phyloP scores from a whole-genome alignment of 495 filamentous ascomycete genomes.

The Beverwykella pulmonaria region DNA sequence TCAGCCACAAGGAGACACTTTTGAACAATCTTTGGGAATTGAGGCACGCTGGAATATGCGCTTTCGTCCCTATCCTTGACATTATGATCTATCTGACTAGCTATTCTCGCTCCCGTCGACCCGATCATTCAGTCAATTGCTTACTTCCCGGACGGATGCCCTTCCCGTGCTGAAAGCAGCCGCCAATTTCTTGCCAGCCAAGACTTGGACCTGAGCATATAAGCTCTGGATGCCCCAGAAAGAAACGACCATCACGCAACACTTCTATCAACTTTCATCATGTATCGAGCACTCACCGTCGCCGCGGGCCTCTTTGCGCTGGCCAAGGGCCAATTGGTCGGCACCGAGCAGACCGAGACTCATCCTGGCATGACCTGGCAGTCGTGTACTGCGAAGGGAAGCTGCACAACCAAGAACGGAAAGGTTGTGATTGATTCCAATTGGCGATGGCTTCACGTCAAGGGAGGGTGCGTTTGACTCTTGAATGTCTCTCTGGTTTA shows the following conservation, averaged over 20 bases:
- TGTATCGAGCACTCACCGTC: conserved; percentile 31
- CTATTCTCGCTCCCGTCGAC: conserved; percentile 5
- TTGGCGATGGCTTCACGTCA: conserved; percentile 47
- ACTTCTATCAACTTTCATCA: conserved; percentile 10
- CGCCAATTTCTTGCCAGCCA: background rate
- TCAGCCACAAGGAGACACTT: background rate
- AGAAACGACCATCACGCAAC: conserved; percentile 8
- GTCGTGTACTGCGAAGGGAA: conserved; percentile 53
- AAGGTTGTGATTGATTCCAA: conserved; percentile 57
- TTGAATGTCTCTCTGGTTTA: background rate
- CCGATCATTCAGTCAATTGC: background rate
- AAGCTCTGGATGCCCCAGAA: background rate
- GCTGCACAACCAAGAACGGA: conserved; percentile 52
- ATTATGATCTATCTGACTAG: background rate
- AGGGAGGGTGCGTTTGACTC: conserved; percentile 27
- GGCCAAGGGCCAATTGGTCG: conserved; percentile 38
- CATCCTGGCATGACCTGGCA: conserved; percentile 57
- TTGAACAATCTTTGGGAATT: conserved; percentile 15
- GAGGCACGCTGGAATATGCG: background rate
- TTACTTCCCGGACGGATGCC: background rate
- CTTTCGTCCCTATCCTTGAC: background rate
- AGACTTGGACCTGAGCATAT: conserved; percentile 5
- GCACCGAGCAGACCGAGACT: conserved; percentile 50
- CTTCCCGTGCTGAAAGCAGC: background rate
- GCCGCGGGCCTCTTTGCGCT: conserved; percentile 29